Evolutionary conservation across 192 early-diverging fungal genomes (phyloP), one percentile per base, ranked within the genome.

Genomic region (Martensiomyces pterosporus): DNA sequence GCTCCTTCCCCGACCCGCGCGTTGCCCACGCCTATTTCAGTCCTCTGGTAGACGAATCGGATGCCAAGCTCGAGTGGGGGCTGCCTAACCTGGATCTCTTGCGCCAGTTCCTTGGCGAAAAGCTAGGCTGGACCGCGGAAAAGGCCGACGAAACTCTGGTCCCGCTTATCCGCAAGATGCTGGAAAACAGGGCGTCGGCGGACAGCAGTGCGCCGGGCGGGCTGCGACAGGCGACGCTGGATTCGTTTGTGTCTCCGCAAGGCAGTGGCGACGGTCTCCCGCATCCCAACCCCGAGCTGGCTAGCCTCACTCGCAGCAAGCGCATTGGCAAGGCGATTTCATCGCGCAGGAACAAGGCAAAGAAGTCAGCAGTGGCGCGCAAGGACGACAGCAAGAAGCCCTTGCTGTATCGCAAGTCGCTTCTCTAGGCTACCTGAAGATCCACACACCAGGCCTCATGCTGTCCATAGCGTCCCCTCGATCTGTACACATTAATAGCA

Each of bases 11-110:
- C 8, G 82, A 89, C 55, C 67, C 75, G 13, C 78, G 76, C 29
- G 83, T 98, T 1, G 67, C 67, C 15, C 79, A 83, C 9, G 92
- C 94, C 0, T 99, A 98, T 60, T 53, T 82, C 19, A 47, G 79
- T 15, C 97, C 97, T 0, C 47, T 77, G 24, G 90, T 97, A 5
- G 52, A 68, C 27, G 25, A 75, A 25, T 60, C 55, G 0, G 34
- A 52, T 4, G 25, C 54, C 17, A 25, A 15, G 23, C 61, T 75
- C 15, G 49, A 64, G 38, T 78, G 66, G 69, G 61, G 64, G 4
- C 68, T 60, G 19, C 71, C 71, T 5, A 58, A 73, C 35, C 52
- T 76, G 47, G 75, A 77, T 55, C 54, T 74, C 48, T 36, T 81
- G 55, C 49, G 70, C 18, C 55, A 75, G 52, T 69, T 78, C 41